Conservation (phyloP, 805 yeast species). For the Cyberlindnera euphorbiae region DNA sequence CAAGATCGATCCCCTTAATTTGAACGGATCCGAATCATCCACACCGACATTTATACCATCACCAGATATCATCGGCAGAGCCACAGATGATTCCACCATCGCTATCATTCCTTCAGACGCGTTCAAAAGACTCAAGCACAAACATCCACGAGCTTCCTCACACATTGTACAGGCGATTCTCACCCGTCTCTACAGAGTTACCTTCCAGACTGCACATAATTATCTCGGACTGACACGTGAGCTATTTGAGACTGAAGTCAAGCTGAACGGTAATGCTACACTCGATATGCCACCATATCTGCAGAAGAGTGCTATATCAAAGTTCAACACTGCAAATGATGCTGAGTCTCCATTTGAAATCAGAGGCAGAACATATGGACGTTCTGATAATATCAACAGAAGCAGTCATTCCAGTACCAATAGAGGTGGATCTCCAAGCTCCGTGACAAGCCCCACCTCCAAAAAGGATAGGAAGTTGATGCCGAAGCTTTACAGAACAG, state of each 20-base stretch:
- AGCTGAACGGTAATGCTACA: constrained; percentile 47
- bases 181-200: constrained; percentile 81
- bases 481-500: constrained; percentile 13
- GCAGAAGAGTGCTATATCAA: constrained; percentile 49
- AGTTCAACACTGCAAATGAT: constrained; percentile 28
- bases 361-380: constrained; percentile 14
- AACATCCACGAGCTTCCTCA: constrained; percentile 84
- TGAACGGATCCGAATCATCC: constrained; percentile 7
- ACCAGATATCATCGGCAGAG: constrained; percentile 59
- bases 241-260: constrained; percentile 69
- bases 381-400: neutral
- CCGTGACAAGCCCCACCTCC: constrained; percentile 11
- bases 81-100: constrained; percentile 71
- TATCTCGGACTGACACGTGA: constrained; percentile 83
- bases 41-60: constrained; percentile 1
- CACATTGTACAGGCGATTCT: constrained; percentile 92
- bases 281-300: constrained; percentile 61
- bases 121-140: constrained; percentile 62
- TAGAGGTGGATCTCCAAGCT: constrained; percentile 8
- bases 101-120: constrained; percentile 89
- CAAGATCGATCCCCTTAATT: constrained; percentile 18
- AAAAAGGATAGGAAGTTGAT: constrained; percentile 12
- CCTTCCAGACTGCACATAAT: constrained; percentile 83
- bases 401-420: constrained; percentile 2
- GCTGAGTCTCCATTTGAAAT: neutral